Evolutionary conservation across 306 rosid species (phyloP), one percentile per base, ranked within the genome.

Genomic region (Vigna hirtella): DNA sequence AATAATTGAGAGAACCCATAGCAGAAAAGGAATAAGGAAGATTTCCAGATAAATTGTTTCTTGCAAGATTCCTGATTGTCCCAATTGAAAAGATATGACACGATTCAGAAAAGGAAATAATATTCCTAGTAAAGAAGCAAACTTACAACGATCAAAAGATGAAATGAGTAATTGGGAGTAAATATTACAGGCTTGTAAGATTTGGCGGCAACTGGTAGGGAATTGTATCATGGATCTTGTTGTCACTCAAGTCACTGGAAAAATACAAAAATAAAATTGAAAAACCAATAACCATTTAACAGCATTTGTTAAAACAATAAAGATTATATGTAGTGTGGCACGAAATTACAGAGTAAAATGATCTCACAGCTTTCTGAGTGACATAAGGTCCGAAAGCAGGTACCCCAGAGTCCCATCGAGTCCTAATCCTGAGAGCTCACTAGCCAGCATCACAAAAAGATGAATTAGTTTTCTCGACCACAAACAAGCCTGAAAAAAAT

Each of bases 131-230:
- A 74, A 80, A 61, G 50, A 55, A 28, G 28, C 5, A 80, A 75
- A 62, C 16, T 38, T 22, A 59, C 66, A 80, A 61, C 52, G 82
- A 61, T 45, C 49, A 49, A 63, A 56, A 69, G 72, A 59, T n/a
- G n/a, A 79, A 40, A 70, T 55, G 20, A 78, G 30, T 65, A 42
- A 34, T 55, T 66, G 52, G 9, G 42, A 68, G 55, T 22, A 53
- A 82, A 71, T 55, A 82, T 83, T 89, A 95, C 98, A 96, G 79
- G 98, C 97, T 93, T 4, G 98, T 91, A 73, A 96, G 91, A 84
- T 96, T 96, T 1, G 99, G 99, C 11, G 99, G 99, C 43, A 96
- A 77, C 75, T 93, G 97, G 66, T 96, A 96, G 3, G 99, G 98
- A 79, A 96, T 66, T 17, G 85, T 55, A 40, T 91, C 99, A 9